Evolutionary conservation across 148 eudicot genomes (phyloP), one percentile per base, ranked within the genome.

Genomic region (Rhododendron mucronatum): DNA sequence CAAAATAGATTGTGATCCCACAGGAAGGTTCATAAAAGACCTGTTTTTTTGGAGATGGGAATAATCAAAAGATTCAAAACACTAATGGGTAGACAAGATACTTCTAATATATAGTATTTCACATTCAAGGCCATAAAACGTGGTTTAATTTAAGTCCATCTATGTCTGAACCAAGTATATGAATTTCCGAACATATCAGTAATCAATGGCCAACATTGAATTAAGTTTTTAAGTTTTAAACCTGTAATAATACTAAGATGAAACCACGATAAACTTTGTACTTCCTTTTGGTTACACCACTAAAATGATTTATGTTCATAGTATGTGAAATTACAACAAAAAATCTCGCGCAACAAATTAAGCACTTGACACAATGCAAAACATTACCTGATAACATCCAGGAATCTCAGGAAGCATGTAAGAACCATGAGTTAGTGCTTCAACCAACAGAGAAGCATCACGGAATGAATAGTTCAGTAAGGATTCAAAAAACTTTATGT

Each of bases 391-490:
- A 85, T 95, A 97, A 92, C 98, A 94, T 73, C 91, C 84, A 33
- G 99, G 98, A 82, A 97, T 89, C 83, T 94, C 95, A 28, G 95
- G 96, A 33, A 93, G 78, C 99, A 94, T 92, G 84, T 92, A 97
- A 2, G 99, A 97, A 39, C 99, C 99, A 79, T 97, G 99, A 1
- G 98, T 94, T 30, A 97, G 84, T 1, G 98, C 99, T 86, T 97
- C 99, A 6, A 97, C 94, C 37, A 97, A 89, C 82, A 95, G 87
- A 81, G 98, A 84, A 21, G 93, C 86, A 69, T 97, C 99, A 45
- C 79, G 87, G 76, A 97, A 97, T 3, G 89, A 33, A 69, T 95
- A 97, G 1, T 91, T 90, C 30, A 97, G 82, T 51, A 94, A 50
- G 18, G 93, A 87, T 87, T 97, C 93, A 14, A 95, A 53, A 84